Evolutionary conservation across 805 yeast species (phyloP).

Genomic region (Candida pseudofarinosa): DNA sequence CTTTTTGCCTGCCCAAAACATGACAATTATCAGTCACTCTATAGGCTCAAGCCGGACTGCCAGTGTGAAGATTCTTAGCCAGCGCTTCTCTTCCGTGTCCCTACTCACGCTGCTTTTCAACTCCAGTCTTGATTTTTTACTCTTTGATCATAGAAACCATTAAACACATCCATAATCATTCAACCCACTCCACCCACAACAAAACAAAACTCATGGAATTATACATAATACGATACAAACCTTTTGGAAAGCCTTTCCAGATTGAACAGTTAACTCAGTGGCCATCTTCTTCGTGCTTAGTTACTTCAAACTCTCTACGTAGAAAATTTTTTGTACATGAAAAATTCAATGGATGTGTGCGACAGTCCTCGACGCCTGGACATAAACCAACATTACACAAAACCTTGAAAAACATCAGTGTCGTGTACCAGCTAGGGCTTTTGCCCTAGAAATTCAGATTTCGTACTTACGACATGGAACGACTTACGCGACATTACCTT

Average conservation of each 20-base stretch:
- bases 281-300: conserved; percentile 59
- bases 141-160: too few species aligned
- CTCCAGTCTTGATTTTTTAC: too few species aligned
- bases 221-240: conserved; percentile 48
- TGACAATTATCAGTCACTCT: too few species aligned
- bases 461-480: too few species aligned
- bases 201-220: not conserved
- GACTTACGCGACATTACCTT: too few species aligned
- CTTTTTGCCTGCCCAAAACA: too few species aligned
- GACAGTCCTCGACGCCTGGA: not conserved
- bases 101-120: too few species aligned
- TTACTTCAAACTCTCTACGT: conserved; percentile 1
- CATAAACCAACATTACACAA: conserved; percentile 3
- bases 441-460: not conserved
- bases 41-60: too few species aligned
- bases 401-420: not conserved
- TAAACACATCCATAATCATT: too few species aligned
- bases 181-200: too few species aligned
- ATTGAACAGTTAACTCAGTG: conserved; percentile 99
- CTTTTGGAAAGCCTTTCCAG: conserved; percentile 99
- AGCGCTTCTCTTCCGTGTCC: too few species aligned
- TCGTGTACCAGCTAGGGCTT: not conserved
- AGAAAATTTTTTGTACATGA: conserved; percentile 5
- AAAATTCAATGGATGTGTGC: conserved; percentile 1
- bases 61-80: too few species aligned